A percentile compares a stretch with the other conserved stretches of the same genome.
phyloP scores from a whole-genome alignment of 495 filamentous ascomycete species.

The Haplographium delicatum region DNA sequence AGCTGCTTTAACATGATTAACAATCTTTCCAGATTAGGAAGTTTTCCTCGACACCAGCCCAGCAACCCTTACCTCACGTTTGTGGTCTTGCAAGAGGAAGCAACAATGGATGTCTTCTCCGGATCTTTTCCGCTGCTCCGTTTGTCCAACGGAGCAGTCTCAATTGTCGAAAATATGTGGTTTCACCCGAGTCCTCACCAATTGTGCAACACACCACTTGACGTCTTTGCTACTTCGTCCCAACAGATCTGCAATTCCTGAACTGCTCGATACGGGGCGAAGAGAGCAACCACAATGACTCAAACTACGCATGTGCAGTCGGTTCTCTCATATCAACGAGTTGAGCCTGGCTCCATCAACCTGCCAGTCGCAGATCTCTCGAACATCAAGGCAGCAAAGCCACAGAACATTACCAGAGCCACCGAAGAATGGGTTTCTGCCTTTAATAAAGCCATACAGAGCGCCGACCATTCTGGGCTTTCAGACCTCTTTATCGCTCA shows the following conservation, averaged over 20 bases:
- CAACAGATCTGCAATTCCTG: not conserved
- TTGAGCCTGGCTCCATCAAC: slow-evolving; percentile 17
- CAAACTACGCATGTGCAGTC: slow-evolving; percentile 1
- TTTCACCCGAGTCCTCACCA: too few relatives aligned
- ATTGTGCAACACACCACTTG: not conserved
- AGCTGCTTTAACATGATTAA: too few relatives aligned
- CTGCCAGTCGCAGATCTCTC: slow-evolving; percentile 12
- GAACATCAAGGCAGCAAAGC: slow-evolving; percentile 5
- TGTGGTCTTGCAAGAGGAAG: too few relatives aligned
- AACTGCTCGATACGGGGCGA: not conserved
- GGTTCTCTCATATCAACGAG: slow-evolving; percentile 11
- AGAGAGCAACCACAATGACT: slow-evolving; percentile 7
- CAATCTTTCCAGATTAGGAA: too few relatives aligned
- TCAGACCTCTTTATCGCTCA: slow-evolving; percentile 8
- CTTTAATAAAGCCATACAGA: slow-evolving; percentile 14
- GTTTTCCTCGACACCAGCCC: too few relatives aligned
- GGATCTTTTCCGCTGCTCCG: too few relatives aligned
- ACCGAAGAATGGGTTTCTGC: slow-evolving; percentile 13
- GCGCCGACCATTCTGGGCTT: not conserved
- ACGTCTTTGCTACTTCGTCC: not conserved
- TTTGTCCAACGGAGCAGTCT: too few relatives aligned
- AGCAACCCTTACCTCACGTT: too few relatives aligned
- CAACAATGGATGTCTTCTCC: too few relatives aligned
- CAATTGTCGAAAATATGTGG: too few relatives aligned
- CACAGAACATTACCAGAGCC: slow-evolving; percentile 3